Evolutionary conservation across 352 stramenopile genomes (phyloP), one percentile per base, ranked within the genome.

Genomic region (Peronosclerospora sorghi): DNA sequence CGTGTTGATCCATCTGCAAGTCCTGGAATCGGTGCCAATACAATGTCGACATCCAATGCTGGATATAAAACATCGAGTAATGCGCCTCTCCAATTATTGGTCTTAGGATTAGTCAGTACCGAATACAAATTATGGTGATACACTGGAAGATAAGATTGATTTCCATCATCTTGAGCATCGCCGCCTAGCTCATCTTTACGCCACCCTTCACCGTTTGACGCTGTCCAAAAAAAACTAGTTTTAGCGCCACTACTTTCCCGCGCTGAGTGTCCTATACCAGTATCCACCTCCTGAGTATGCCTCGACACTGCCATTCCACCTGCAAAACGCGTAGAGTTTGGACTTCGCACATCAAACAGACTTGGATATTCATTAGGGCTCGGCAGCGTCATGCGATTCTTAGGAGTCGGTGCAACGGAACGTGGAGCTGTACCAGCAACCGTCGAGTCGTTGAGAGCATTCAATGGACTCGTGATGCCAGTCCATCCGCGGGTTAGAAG

Each of bases 61-160:
- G 75, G 74, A 32, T 83, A 86, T 17, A 92, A 67, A 36, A 65
- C 74, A 35, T 92, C 79, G 5, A 92, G 59, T 32, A 89, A 39
- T 17, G 71, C 63, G 27, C 65, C 68, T 36, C 73, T 56, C 79
- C 79, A 92, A 54, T 75, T 67, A 34, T 45, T 75, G 5, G 67
- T 74, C 43, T 86, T 83, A 4, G 80, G 80, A 35, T 88, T 87
- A 0, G 72, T 83, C 26, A 93, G 59, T 40, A 93, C 80, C 21
- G 80, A 90, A 59, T 93, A 75, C 19, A 93, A 48, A 42, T 93
- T 93, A 53, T 93, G 77, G 26, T 87, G 71, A 24, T 51, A 80
- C 44, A 86, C 66, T 8, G 63, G 59, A 9, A 87, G 41, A 47
- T 83, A 83, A 26, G 75, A 71, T 34, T 62, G 65, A 18, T 83